Percentiles rank a stretch among this genome's conserved stretches.
Evolutionary conservation across 140 eudicot genomes (phyloP).

Genomic region (Stevia rebaudiana): DNA sequence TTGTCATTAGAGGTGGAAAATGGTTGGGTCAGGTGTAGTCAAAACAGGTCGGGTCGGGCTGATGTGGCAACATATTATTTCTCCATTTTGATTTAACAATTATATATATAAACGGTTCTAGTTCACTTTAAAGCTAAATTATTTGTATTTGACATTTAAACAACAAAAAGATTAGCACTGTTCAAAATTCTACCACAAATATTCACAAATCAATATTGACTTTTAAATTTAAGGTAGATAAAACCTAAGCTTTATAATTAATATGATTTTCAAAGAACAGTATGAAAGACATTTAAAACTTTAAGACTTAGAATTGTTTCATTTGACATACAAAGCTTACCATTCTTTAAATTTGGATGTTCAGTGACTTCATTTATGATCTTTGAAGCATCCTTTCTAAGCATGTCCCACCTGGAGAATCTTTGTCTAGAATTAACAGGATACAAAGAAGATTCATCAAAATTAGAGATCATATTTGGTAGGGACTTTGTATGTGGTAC

Average conservation of each 20-base stretch:
- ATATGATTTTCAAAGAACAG: neutral
- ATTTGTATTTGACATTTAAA: neutral
- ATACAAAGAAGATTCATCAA: constrained; percentile 27
- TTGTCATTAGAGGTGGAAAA: neutral
- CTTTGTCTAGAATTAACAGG: constrained; percentile 29
- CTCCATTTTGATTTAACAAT: neutral
- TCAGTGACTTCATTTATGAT: constrained; percentile 23
- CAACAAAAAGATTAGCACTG: neutral
- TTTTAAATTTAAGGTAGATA: neutral
- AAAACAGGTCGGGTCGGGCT: neutral
- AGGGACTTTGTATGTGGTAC: constrained; percentile 37
- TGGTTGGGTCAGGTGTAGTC: neutral
- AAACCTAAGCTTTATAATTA: neutral
- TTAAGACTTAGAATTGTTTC: neutral
- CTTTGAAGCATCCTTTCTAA: constrained; percentile 24
- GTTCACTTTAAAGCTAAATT: neutral
- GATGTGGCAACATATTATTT: neutral
- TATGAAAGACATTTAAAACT: neutral
- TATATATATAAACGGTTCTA: neutral
- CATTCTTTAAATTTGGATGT: constrained; percentile 25
- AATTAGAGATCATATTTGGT: constrained; percentile 37
- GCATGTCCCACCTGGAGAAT: constrained; percentile 28
- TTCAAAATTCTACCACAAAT: neutral
- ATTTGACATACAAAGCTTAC: constrained; percentile 27
- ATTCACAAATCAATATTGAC: constrained; percentile 4